Evolutionary conservation across 768 basidiomycete genomes (phyloP).

Genomic region (Floccularia luteovirens): DNA sequence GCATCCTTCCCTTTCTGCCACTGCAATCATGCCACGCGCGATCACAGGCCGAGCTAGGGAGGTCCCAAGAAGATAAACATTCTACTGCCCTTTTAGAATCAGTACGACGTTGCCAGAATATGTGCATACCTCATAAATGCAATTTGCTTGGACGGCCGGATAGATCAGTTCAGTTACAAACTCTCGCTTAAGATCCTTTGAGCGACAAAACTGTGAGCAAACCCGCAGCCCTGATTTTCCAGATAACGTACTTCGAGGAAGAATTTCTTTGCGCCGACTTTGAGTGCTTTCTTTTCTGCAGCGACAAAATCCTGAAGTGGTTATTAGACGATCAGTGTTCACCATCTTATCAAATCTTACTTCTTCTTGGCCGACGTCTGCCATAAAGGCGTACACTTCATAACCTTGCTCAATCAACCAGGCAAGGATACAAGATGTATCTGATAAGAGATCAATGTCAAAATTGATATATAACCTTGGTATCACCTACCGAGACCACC

Average conservation of each 20-base stretch:
- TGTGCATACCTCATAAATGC: constrained; percentile 83
- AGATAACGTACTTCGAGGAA: constrained; percentile 60
- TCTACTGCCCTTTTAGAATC: constrained; percentile 31
- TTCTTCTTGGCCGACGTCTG: constrained; percentile 91
- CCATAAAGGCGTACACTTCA: constrained; percentile 96
- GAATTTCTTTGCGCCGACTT: constrained; percentile 94
- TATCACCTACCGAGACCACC: constrained; percentile 82
- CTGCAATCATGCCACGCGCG: constrained; percentile 96
- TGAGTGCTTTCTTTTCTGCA: constrained; percentile 82
- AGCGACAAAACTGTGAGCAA: neutral
- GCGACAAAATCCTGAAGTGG: constrained; percentile 79
- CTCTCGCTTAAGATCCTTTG: constrained; percentile 86
- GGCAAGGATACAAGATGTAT: constrained; percentile 98
- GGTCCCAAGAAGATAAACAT: constrained; percentile 95
- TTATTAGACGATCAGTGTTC: constrained; percentile 6
- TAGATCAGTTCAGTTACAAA: constrained; percentile 96
- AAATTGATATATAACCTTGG: constrained; percentile 5
- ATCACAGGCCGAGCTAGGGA: constrained; percentile 98
- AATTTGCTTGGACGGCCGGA: constrained; percentile 96
- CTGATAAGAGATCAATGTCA: constrained; percentile 29
- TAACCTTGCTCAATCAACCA: constrained; percentile 99
- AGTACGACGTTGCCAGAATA: constrained; percentile 1
- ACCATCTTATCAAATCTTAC: constrained; percentile 22
- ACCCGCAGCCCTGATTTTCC: neutral
- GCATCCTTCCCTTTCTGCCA: constrained; percentile 89